Percentiles rank a stretch among this genome's conserved stretches.
Conservation (phyloP, 352 stramenopile genomes). For the Phytophthora pseudosyringae region DNA sequence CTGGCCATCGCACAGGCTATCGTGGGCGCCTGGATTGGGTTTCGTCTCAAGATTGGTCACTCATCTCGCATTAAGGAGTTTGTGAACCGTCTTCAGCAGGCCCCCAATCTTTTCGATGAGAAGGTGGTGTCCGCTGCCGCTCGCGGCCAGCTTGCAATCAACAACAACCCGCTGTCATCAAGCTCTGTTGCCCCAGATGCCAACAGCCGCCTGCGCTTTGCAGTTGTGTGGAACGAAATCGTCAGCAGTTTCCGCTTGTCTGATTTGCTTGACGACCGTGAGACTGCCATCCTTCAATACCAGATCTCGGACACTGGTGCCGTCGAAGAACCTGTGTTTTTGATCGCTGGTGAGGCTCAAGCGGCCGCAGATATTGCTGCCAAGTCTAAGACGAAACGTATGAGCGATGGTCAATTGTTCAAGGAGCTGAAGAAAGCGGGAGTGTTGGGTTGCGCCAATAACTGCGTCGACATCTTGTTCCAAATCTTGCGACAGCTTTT, state of each 20-base stretch:
- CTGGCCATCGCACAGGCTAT: slow-evolving; percentile 84
- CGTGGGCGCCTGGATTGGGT: slow-evolving; percentile 76
- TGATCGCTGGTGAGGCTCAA: slow-evolving; percentile 86
- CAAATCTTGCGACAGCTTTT: slow-evolving; percentile 85
- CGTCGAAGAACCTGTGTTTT: slow-evolving; percentile 87
- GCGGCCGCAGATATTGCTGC: slow-evolving; percentile 68
- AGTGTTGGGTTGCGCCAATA: slow-evolving; percentile 73
- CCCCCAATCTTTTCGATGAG: slow-evolving; percentile 74
- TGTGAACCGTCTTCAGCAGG: slow-evolving; percentile 63
- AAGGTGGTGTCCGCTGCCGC: slow-evolving; percentile 81
- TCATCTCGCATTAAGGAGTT: slow-evolving; percentile 83
- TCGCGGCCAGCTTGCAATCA: slow-evolving; percentile 68
- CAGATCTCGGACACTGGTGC: slow-evolving; percentile 84
- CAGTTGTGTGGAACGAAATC: slow-evolving; percentile 91
- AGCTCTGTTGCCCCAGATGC: slow-evolving; percentile 64
- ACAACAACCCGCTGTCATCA: slow-evolving; percentile 64
- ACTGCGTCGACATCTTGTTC: slow-evolving; percentile 82
- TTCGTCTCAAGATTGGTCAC: slow-evolving; percentile 84
- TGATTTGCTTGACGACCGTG: slow-evolving; percentile 86
- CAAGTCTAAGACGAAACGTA: slow-evolving; percentile 58
- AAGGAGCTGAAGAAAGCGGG: slow-evolving; percentile 83
- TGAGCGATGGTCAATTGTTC: slow-evolving; percentile 64
- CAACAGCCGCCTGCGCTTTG: slow-evolving; percentile 85
- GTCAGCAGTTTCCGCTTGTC: slow-evolving; percentile 90
- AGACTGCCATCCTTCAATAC: slow-evolving; percentile 90